Evolutionary conservation across 495 filamentous ascomycete genomes (phyloP), one percentile per base, ranked within the genome.

Genomic region (Penicillium crystallinum): DNA sequence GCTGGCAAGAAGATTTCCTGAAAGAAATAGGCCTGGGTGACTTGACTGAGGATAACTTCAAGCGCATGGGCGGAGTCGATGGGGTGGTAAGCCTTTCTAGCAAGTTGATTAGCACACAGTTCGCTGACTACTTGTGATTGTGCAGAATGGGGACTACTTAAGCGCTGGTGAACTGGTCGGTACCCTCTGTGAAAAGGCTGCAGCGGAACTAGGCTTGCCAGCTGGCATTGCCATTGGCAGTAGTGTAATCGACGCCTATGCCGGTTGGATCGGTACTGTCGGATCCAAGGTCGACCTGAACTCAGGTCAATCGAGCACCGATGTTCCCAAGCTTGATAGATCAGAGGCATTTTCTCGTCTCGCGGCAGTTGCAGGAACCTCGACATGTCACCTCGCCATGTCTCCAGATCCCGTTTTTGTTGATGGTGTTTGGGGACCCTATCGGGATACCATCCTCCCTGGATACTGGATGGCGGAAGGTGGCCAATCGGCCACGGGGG

Each of bases 221-320:
- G 73, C 86, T 5, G 93, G 92, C 8, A 92, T 95, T 59, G 90
- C 93, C 14, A 85, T 98, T 52, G 93, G 93, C 17, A 93, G 88
- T 58, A 91, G 92, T 64, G 93, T 98, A 33, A 98, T 98, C 56
- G 93, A 98, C 71, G 92, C 93, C 5, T 98, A 98, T 67, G 93
- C 93, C 15, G 93, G 93, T 21, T 98, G 93, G 93, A 89, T 98
- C 52, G 93, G 93, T 33, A 97, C 92, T 3, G 93, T 98, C n/a
- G 92, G 93, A 45, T 90, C 93, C 12, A 96, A 96, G 67, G 89
- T 96, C 53, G 72, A 86, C 36, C 75, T 95, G 9, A 73, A 70
- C 35, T 68, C 74, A 23, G 77, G 81, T n/a, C 74, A 83, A 18
- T 69, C 91, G 8, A 81, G 80, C 59, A 67, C 75, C 10, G 76